Base-by-base conservation (phyloP, 2,329 filamentous ascomycete species). In the Arthrobotrys musiformis region DNA sequence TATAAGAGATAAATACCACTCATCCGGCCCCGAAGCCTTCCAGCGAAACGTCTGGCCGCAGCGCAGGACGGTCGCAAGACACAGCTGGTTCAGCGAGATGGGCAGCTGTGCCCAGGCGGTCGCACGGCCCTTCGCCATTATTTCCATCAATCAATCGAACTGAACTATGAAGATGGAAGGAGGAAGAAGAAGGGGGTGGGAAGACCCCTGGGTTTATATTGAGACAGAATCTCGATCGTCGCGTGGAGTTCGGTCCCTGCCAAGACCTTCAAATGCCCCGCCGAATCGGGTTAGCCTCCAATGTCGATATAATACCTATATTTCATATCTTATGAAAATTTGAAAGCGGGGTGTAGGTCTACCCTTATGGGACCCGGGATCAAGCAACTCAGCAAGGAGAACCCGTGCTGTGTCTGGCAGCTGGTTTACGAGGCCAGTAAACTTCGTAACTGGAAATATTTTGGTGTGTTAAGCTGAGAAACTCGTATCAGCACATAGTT, bases 1-100 rank as follows among this genome's bases (percentile, higher is more conserved):
- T 50, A 54, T 7, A 11, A 52, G 40, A 37, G 8, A 19, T 63
- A 40, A 26, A 79, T 81, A 92, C 95, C 95, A 99, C 86, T 94
- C 91, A 82, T 94, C 90, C 48, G 90, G 85, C 58, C 87, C 88
- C 58, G 93, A 89, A 82, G 94, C 93, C 78, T 91, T 91, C 95
- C 95, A 99, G 85, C 94, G 90, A 80, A 99, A 99, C 0, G 94
- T 97, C 83, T 99, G 95, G 2, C 95, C 95, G 83, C 95, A 99
- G 78, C 94, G 90, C 35, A 99, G 86, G 0, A 93, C 97, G 0
- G 94, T 99, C 81, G 97, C 93, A 79, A 99, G 93, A 83, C 93
- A 97, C 2, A 99, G 88, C 82, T 99, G 95, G 2, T 90, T 89
- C 35, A 97, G 85, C 77, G 87, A 92, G 44, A 97, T 86, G 24